These are phyloP conservation scores for Penicillium frequentans DNA, from an alignment of 2,329 filamentous ascomycete genomes.

Conservation along the genomic window DNA sequence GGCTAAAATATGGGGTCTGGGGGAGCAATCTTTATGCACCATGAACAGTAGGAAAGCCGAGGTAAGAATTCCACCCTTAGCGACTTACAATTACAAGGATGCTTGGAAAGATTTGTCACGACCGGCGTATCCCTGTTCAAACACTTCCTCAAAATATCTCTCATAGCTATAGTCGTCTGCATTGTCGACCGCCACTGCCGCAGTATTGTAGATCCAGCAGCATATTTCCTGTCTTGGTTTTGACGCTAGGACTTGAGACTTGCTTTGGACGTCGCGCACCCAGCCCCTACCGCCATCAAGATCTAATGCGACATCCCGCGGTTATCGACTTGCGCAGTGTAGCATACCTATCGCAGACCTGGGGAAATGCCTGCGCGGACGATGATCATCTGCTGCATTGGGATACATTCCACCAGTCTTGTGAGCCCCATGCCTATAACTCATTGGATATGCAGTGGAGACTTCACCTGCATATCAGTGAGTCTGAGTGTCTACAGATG, in stretches of 20 bases:
- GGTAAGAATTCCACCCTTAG: neutral
- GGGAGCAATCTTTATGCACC: neutral
- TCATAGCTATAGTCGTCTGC: neutral
- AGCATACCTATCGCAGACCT: neutral
- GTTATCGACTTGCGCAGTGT: neutral
- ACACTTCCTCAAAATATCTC: neutral
- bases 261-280: neutral
- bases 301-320: neutral
- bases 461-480: slow-evolving; percentile 8
- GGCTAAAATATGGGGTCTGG: neutral
- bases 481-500: neutral
- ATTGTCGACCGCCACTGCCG: slow-evolving; percentile 5
- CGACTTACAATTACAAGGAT: neutral
- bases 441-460: slow-evolving; percentile 11
- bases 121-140: neutral
- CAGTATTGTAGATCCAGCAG: neutral
- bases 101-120: neutral
- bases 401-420: slow-evolving; percentile 15
- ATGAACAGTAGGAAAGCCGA: neutral
- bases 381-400: slow-evolving; percentile 5
- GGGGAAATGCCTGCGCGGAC: neutral
- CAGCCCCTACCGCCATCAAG: neutral
- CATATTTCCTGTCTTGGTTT: neutral
- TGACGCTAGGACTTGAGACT: slow-evolving; percentile 11
- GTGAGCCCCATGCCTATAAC: slow-evolving; percentile 9